Base-by-base conservation (phyloP, 73 alveolate genomes). In the Paraurostyla sp. region DNA sequence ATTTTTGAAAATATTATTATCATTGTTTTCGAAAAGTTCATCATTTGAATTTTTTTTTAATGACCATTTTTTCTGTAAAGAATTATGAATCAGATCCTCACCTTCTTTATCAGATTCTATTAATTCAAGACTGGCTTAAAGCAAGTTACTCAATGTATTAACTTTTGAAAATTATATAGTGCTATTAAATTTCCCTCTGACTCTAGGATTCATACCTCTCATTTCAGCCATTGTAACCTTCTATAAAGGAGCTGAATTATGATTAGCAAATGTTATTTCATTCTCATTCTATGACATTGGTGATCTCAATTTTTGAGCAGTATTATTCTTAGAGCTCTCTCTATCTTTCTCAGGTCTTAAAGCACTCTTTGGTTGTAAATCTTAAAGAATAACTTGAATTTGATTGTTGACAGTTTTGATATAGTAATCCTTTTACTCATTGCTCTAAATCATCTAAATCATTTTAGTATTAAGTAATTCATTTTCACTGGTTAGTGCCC, bases 41-140 rank as follows among this genome's bases (percentile, higher is more conserved):
- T 60, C 78, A 29, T 60, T 60, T 27, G 32, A 13, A 4, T 23
- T 50, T 27, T 4, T 60, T 27, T 60, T 60, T 7, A 60, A 27
- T 7, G 9, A 9, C n/a, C n/a, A n/a, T 60, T 27, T 3, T 60
- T 60, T 60, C 7, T 60, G 4, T 9, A 60, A 3, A 4, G 78
- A 60, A 60, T 29, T 60, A 13, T 60, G 32, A 6, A 60, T 23
- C 4, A 60, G 23, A 60, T 60, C 84, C 63, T 69, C 84, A 7
- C 84, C 84, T 43, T 69, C 84, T 69, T 69, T 38, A 43, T 69
- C 84, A 18, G 84, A 69, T 23, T 69, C 84, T 22, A 69, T 69
- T 7, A 63, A 38, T n/a, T 69, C 84, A n/a, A 69, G 38, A 13
- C 35, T 63, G 7, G 65, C 27, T 69, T 59, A 36, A 15, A 69